Percentiles rank a stretch among this genome's conserved stretches.
These are phyloP conservation scores for Solioccasus polychromus DNA, from an alignment of 768 basidiomycete genomes.

Conservation along the genomic window DNA sequence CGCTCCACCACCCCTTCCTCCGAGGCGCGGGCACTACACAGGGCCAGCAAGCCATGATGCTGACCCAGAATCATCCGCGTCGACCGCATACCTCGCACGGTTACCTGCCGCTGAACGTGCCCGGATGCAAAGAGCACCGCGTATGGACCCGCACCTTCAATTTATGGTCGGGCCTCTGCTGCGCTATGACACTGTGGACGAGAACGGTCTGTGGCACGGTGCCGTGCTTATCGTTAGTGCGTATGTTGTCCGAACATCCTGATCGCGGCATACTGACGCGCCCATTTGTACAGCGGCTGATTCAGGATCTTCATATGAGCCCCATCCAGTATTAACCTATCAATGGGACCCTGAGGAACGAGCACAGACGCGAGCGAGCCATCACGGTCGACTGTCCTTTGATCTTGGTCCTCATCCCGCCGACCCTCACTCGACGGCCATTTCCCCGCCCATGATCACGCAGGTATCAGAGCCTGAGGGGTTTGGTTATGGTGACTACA, in stretches of 20 bases:
- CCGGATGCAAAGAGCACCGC: conserved; percentile 49
- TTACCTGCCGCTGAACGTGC: conserved; percentile 67
- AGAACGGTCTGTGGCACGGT: conserved; percentile 79
- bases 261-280: neutral
- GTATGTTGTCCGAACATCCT: conserved; percentile 33
- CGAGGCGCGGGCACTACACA: conserved; percentile 10
- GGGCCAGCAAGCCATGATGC: conserved; percentile 32
- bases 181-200: conserved; percentile 85
- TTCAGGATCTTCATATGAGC: conserved; percentile 73
- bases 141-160: conserved; percentile 81
- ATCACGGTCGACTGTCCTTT: conserved; percentile 35
- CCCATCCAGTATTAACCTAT: conserved; percentile 65
- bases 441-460: conserved; percentile 23
- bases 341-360: conserved; percentile 66
- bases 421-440: conserved; percentile 57
- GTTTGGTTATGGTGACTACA: conserved; percentile 10
- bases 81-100: conserved; percentile 40
- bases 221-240: conserved; percentile 84
- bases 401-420: conserved; percentile 73
- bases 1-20: conserved; percentile 21
- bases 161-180: conserved; percentile 92
- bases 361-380: conserved; percentile 9
- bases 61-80: conserved; percentile 1
- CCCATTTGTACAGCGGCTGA: conserved; percentile 55
- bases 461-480: conserved; percentile 1